Conservation (phyloP, 1,284 basidiomycete species). For the Hymenochaete sp. region DNA sequence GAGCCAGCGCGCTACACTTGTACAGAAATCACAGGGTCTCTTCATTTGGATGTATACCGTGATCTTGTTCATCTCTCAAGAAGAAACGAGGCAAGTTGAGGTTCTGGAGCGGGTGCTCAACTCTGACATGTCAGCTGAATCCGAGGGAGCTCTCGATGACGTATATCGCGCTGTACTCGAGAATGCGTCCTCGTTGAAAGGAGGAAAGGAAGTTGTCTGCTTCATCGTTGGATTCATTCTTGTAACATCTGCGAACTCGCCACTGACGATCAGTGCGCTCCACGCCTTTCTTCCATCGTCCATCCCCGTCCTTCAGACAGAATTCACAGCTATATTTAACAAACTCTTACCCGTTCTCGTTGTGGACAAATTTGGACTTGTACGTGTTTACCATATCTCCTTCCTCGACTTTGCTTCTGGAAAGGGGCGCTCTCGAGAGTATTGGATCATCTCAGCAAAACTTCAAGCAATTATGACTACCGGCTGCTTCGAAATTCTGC, state of each 20-base stretch:
- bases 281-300: neutral
- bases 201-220: neutral
- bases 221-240: neutral
- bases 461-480: slow-evolving; percentile 9
- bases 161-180: neutral
- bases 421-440: slow-evolving; percentile 5
- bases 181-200: neutral
- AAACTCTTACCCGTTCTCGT: too few species aligned
- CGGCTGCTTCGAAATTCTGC: slow-evolving; percentile 24
- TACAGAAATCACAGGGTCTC: too few species aligned
- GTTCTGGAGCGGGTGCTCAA: neutral
- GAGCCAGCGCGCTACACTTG: too few species aligned
- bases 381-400: slow-evolving; percentile 11
- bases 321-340: too few species aligned
- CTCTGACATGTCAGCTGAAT: neutral
- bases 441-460: slow-evolving; percentile 21
- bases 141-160: neutral
- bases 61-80: too few species aligned
- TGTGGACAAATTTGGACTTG: too few species aligned
- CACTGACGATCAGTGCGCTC: neutral
- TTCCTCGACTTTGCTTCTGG: slow-evolving; percentile 16
- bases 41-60: too few species aligned
- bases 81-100: neutral
- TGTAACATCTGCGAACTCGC: too few species aligned
- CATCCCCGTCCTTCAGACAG: too few species aligned